Evolutionary conservation across 805 yeast species (phyloP), one percentile per base, ranked within the genome.

Genomic region (Candida hispaniensis): DNA sequence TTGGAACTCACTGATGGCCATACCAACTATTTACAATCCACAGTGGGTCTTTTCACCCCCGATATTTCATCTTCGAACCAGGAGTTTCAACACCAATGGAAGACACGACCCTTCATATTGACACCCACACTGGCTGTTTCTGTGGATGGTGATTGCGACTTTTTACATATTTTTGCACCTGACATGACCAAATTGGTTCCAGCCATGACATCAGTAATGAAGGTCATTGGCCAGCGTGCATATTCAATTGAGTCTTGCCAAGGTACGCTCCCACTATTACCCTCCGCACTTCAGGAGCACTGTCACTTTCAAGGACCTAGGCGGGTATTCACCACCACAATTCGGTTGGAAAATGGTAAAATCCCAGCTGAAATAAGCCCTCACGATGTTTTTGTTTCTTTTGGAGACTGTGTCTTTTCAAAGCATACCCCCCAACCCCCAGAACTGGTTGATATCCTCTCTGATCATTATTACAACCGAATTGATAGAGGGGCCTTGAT

Each of bases 221-320:
- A 27, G 9, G 36, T 32, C 6, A 24, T 32, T 9, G 36, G 36
- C 10, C 36, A 32, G 28, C 14, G 36, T 23, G 24, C 28, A 13
- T 32, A 23, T 5, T 17, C 36, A 13, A 13, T 23, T 7, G 36
- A 32, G 4, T 23, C 36, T 4, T 27, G 23, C 4, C 28, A 32
- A 14, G 36, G 36, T 2, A 9, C 28, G 5, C 22, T 32, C 12
- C 22, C 14, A 5, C 16, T 32, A 23, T 28, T 32, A n/a, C n/a
- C n/a, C n/a, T n/a, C n/a, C n/a, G n/a, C n/a, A n/a, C n/a, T n/a
- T n/a, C n/a, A n/a, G n/a, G n/a, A n/a, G n/a, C n/a, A n/a, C n/a
- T n/a, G n/a, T n/a, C n/a, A n/a, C n/a, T n/a, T n/a, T n/a, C 28
- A 24, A 5, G 15, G 3, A 4, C 7, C 10, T 9, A 15, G 27